These are phyloP conservation scores for Plectosphaerella sp. DNA, from an alignment of 2,329 filamentous ascomycete genomes.

Conservation along the genomic window DNA sequence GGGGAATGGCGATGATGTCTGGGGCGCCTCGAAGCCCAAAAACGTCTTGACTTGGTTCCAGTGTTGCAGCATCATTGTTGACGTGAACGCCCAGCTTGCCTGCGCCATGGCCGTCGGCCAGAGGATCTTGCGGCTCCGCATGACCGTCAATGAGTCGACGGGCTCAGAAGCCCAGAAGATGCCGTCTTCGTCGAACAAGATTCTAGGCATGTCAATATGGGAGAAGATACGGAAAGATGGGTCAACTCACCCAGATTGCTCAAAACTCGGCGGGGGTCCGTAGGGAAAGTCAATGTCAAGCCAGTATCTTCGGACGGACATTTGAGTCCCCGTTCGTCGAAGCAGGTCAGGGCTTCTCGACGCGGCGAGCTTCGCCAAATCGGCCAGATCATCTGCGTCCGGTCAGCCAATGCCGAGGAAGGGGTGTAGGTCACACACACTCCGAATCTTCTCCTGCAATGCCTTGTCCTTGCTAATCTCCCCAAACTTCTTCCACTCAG, in stretches of 20 bases:
- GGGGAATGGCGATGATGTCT: neutral
- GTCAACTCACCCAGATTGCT: conserved; percentile 51
- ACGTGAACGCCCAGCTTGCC: conserved; percentile 48
- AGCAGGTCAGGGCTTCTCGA: conserved; percentile 37
- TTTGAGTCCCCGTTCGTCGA: conserved; percentile 39
- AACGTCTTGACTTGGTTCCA: conserved; percentile 35
- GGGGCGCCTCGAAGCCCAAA: conserved; percentile 36
- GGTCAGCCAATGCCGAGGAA: conserved; percentile 15
- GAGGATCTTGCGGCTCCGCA: conserved; percentile 41
- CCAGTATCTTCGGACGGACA: conserved; percentile 50
- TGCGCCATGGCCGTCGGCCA: conserved; percentile 49
- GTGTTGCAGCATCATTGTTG: conserved; percentile 41
- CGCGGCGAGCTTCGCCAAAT: conserved; percentile 35
- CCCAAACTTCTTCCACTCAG: conserved; percentile 60
- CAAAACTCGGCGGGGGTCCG: conserved; percentile 54
- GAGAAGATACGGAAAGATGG: neutral
- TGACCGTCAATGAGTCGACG: conserved; percentile 43
- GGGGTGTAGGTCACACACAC: conserved; percentile 6
- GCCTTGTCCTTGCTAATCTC: conserved; percentile 50
- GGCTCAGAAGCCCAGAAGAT: conserved; percentile 42
- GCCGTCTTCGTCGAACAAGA: conserved; percentile 44
- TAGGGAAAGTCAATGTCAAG: conserved; percentile 58
- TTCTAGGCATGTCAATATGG: conserved; percentile 24
- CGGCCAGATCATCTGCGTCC: conserved; percentile 38
- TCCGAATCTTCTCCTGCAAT: conserved; percentile 37